Evolutionary conservation across 805 yeast genomes (phyloP).

Genomic region (Hanseniaspora nectarophila): DNA sequence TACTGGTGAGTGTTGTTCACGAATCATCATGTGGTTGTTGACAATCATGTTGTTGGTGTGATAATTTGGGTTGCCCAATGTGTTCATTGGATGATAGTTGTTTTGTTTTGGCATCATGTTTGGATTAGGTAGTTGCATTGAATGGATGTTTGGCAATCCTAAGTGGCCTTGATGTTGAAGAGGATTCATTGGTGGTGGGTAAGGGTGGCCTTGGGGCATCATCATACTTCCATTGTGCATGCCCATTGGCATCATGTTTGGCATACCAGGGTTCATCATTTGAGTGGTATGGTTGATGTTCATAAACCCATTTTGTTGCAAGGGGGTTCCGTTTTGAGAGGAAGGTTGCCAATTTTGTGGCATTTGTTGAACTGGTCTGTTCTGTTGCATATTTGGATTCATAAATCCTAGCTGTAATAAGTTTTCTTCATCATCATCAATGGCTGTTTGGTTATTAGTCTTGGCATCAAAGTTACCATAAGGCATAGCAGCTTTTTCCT

Average conservation of each 20-base stretch:
- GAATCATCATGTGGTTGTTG: not conserved
- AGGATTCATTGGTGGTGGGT: not conserved
- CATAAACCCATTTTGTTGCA: not conserved
- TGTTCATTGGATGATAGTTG: constrained; percentile 1
- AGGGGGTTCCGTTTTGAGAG: not conserved
- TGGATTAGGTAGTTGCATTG: not conserved
- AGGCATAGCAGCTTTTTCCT: constrained; percentile 14
- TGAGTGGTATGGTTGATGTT: not conserved
- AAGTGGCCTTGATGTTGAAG: not conserved
- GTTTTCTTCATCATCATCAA: not conserved
- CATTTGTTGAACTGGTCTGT: not conserved
- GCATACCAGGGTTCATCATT: constrained; percentile 2
- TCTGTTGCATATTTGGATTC: not conserved
- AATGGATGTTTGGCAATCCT: not conserved
- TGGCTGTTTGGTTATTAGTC: not conserved
- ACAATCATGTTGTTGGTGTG: not conserved
- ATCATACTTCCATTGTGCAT: not conserved
- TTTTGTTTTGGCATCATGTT: not conserved
- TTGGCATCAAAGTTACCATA: not conserved
- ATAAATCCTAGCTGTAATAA: constrained; percentile 1
- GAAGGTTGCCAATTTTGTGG: not conserved
- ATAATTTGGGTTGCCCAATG: not conserved
- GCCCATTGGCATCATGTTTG: not conserved
- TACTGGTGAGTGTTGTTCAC: not conserved
- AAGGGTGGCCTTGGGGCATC: not conserved